phyloP scores from a whole-genome alignment of 768 basidiomycete genomes.

The Glaciozyma martinii region DNA sequence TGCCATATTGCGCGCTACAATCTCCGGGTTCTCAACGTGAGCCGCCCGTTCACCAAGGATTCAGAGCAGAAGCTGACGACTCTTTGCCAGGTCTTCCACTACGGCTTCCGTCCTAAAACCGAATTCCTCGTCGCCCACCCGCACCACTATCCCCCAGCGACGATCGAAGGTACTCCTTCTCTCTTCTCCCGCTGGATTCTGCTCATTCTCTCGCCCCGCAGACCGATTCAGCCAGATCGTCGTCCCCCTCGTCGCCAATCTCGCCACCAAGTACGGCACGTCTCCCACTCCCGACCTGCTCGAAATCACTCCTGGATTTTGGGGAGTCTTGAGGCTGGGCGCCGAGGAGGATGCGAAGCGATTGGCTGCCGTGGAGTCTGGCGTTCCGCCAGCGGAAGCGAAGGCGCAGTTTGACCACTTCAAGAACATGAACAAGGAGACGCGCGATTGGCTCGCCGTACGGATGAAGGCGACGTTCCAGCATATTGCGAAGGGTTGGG shows the following conservation, averaged over 20 bases:
- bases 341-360: constrained; percentile 7
- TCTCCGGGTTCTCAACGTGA: constrained; percentile 19
- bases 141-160: constrained; percentile 22
- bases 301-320: constrained; percentile 21
- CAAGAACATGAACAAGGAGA: not conserved
- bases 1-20: too few species aligned
- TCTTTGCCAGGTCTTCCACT: constrained; percentile 15
- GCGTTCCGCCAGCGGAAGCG: not conserved
- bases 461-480: constrained; percentile 7
- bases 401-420: not conserved
- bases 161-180: constrained; percentile 10
- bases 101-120: constrained; percentile 13
- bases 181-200: not conserved
- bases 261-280: constrained; percentile 1
- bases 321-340: constrained; percentile 13
- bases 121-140: constrained; percentile 6
- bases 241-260: constrained; percentile 11
- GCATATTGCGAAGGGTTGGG: constrained; percentile 13
- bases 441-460: constrained; percentile 12
- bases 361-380: not conserved
- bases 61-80: not conserved
- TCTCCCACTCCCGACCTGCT: constrained; percentile 17
- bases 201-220: not conserved
- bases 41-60: not conserved
- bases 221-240: constrained; percentile 25